Evolutionary conservation across 1,284 basidiomycete species (phyloP).

Genomic region (Ganoderma sinense): DNA sequence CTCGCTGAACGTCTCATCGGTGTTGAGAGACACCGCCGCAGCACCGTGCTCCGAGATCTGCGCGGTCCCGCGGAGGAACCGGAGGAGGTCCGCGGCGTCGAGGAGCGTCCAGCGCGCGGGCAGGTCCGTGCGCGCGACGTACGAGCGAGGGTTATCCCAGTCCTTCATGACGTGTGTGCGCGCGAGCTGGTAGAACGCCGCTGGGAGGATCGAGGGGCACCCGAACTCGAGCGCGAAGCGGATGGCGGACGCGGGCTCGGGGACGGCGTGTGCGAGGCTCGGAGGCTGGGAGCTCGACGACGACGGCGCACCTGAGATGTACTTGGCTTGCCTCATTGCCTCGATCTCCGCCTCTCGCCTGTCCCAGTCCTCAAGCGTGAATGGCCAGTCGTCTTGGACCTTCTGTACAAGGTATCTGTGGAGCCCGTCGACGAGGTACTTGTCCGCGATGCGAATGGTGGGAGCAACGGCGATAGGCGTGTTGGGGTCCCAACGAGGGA

Average conservation of each 20-base stretch:
- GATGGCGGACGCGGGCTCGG: constrained; percentile 46
- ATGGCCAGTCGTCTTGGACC: constrained; percentile 65
- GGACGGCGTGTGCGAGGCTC: background rate
- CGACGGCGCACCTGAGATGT: background rate
- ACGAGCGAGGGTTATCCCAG: background rate
- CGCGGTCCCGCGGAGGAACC: background rate
- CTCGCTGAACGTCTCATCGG: background rate
- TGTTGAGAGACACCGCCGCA: too few relatives aligned
- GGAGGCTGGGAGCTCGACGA: background rate
- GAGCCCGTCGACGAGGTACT: constrained; percentile 68
- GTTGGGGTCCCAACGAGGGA: constrained; percentile 21
- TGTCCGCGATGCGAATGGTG: constrained; percentile 71
- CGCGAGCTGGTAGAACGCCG: constrained; percentile 68
- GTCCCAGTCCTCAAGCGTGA: constrained; percentile 70
- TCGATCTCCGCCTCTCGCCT: constrained; percentile 23
- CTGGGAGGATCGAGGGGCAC: constrained; percentile 58
- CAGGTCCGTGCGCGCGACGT: background rate
- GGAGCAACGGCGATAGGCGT: constrained; percentile 48
- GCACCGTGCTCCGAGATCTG: background rate
- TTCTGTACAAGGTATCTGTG: constrained; percentile 58
- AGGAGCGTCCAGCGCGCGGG: background rate
- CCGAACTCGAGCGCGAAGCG: constrained; percentile 66
- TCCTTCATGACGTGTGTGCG: background rate
- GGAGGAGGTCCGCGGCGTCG: background rate
- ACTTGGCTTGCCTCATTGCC: background rate